Conservation (phyloP, 768 basidiomycete species). For the Tulasnella sp. region DNA sequence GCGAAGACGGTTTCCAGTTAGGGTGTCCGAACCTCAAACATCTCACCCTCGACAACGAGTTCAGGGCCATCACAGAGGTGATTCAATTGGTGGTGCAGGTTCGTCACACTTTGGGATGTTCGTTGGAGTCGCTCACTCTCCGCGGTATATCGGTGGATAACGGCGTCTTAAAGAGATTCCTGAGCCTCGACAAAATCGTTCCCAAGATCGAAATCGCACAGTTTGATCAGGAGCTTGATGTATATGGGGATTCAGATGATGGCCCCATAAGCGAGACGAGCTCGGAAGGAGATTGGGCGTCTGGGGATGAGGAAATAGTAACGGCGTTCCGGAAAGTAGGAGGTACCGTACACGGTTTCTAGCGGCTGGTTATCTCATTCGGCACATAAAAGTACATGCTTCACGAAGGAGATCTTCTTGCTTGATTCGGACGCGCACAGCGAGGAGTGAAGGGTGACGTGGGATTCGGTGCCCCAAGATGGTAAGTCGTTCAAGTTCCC, state of each 20-base stretch:
- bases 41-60: background rate
- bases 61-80: background rate
- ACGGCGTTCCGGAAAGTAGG: background rate
- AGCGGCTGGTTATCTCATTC: no score
- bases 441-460: no score
- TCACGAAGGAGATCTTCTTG: no score
- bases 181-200: background rate
- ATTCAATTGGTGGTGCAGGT: background rate
- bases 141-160: background rate
- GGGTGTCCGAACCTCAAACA: background rate
- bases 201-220: background rate
- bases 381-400: no score
- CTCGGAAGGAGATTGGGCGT: background rate
- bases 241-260: background rate
- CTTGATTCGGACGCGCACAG: no score
- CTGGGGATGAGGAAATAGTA: background rate
- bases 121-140: background rate
- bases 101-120: background rate
- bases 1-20: background rate
- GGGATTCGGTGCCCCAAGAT: no score
- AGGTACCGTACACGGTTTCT: no score
- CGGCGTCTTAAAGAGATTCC: background rate
- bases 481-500: no score
- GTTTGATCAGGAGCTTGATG: background rate
- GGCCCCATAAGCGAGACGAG: background rate